Base-by-base conservation (phyloP, 371 early-diverging fungal genomes). In the Nematocida minor region DNA sequence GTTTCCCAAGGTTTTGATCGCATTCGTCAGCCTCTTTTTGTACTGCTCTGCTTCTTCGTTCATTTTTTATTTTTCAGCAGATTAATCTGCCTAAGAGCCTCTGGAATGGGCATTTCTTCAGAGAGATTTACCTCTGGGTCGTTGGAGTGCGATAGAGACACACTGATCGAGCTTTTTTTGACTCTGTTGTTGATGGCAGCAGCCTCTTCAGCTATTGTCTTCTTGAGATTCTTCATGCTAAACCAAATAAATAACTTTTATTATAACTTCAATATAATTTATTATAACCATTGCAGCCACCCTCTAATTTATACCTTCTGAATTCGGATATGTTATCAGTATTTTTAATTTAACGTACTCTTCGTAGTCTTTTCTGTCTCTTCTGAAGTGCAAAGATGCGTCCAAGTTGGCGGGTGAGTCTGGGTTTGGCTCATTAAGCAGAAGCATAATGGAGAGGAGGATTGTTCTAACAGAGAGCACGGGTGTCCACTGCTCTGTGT, bases 401-500 rank as follows among this genome's bases (percentile, higher is more conserved):
- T 96, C 96, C 49, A 96, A 89, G 81, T 96, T 95, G 27, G 97
- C 99, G 25, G 94, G 93, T 85, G 92, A 91, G 84, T 94, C 94
- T 85, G 92, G 94, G 83, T 99, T 99, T 14, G 99, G 99, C 83
- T 95, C 95, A 62, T 82, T 81, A 9, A 94, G 85, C 91, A 97
- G 93, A 83, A 90, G 90, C 16, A 94, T 89, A 0, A 98, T 94
- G 18, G 91, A 90, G 38, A 96, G 82, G 69, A 96, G 82, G 79
- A 99, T 94, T 85, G 94, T 95, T 80, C 95, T 93, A 1, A 97
- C 93, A 83, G 90, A 90, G 83, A 96, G 96, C 20, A 96, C 96
- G 27, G 90, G 90, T 49, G 88, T 70, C 91, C 91, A 80, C 87
- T 89, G 69, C 88, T 89, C 63, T 88, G 90, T 82, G 87, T 89